A percentile compares a stretch with the other conserved stretches of the same genome.
phyloP scores from a whole-genome alignment of 306 rosid species.

The Sicyos baderoa region DNA sequence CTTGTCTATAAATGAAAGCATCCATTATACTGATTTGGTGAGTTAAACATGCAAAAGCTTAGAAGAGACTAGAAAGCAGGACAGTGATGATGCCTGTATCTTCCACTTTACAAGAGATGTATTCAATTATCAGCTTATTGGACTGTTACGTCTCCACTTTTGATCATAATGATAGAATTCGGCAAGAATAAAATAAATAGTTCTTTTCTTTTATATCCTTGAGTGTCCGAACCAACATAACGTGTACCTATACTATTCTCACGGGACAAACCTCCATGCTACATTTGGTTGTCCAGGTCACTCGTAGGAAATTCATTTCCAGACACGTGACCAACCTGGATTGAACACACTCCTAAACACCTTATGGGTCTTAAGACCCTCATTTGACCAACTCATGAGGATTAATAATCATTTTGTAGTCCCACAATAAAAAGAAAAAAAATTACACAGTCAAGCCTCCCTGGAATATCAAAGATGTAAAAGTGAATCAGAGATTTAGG shows the following conservation, averaged over 20 bases:
- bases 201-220: too few relatives aligned
- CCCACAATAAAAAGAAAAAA: neutral
- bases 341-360: too few relatives aligned
- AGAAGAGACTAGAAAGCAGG: conserved; percentile 23
- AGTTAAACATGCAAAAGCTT: conserved; percentile 46
- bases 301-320: too few relatives aligned
- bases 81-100: conserved; percentile 2
- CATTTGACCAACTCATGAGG: too few relatives aligned
- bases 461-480: conserved; percentile 1
- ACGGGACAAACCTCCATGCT: too few relatives aligned
- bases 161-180: neutral
- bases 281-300: too few relatives aligned
- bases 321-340: too few relatives aligned
- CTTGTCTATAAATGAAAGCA: conserved; percentile 94
- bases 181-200: neutral
- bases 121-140: neutral
- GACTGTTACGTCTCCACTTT: neutral
- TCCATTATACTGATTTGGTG: conserved; percentile 81
- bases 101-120: conserved; percentile 9
- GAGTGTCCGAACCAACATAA: too few relatives aligned
- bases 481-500: conserved; percentile 6
- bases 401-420: neutral
- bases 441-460: neutral
- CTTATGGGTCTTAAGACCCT: too few relatives aligned
- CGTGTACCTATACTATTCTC: too few relatives aligned